Evolutionary conservation across 2,329 filamentous ascomycete genomes (phyloP).

Genomic region (Aspergillus floridensis): DNA sequence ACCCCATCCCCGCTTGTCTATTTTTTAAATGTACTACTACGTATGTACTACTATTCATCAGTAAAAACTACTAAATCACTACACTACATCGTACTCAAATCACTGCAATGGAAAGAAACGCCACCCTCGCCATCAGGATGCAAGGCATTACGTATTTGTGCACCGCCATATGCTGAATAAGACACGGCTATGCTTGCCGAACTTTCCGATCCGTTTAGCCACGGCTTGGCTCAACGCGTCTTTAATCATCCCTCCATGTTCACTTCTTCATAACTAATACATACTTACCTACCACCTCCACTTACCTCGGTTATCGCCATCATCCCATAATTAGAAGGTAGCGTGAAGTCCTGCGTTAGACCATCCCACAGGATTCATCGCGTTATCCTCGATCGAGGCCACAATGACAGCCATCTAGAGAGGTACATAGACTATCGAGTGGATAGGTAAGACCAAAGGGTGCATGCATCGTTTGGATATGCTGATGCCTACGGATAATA

Average conservation of each 20-base stretch:
- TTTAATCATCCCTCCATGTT: not conserved
- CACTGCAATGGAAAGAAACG: not conserved
- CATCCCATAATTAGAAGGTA: not conserved
- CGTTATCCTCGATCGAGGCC: not conserved
- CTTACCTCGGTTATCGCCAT: not conserved
- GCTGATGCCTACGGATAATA: not conserved
- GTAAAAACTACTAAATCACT: not conserved
- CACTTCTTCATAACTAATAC: not conserved
- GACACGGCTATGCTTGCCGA: slow-evolving; percentile 11
- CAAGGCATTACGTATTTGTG: slow-evolving; percentile 9
- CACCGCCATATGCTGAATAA: slow-evolving; percentile 7
- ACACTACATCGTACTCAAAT: not conserved
- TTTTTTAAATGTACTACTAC: no score
- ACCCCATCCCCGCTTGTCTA: no score
- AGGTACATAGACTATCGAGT: not conserved
- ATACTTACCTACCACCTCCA: not conserved
- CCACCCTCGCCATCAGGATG: not conserved
- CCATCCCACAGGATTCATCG: not conserved
- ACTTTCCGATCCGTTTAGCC: slow-evolving; percentile 8
- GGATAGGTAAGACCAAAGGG: no score
- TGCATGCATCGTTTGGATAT: not conserved
- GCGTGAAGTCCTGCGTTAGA: not conserved
- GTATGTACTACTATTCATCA: no score
- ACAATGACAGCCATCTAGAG: not conserved
- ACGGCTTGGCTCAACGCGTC: slow-evolving; percentile 1